Evolutionary conservation across 805 yeast species (phyloP).

Genomic region (Teunomyces atbi): DNA sequence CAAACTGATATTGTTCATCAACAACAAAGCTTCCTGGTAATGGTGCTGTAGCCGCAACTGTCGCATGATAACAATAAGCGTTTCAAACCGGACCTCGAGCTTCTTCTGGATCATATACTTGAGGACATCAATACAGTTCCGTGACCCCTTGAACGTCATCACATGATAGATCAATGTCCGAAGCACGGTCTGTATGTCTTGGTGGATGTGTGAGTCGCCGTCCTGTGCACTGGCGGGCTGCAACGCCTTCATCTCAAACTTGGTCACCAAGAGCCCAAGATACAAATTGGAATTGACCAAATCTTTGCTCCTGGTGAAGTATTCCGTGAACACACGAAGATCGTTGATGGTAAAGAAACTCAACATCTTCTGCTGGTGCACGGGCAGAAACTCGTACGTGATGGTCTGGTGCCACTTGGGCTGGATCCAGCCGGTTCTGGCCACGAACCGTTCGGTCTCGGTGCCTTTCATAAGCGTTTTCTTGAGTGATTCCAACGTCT

Average conservation of each 20-base stretch:
- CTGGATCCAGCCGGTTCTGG: conserved; percentile 34
- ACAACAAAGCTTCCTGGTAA: conserved; percentile 32
- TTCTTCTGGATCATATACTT: conserved; percentile 29
- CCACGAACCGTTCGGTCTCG: conserved; percentile 29
- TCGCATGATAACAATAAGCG: conserved; percentile 27
- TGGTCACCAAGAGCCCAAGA: conserved; percentile 34
- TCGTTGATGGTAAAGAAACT: conserved; percentile 29
- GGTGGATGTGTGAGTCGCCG: conserved; percentile 10
- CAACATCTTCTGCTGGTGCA: conserved; percentile 27
- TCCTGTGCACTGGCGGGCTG: neutral
- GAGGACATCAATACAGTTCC: conserved; percentile 30
- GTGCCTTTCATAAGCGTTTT: conserved; percentile 26
- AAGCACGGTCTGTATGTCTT: conserved; percentile 27
- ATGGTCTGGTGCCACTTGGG: conserved; percentile 39
- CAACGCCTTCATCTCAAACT: conserved; percentile 31
- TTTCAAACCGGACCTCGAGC: conserved; percentile 22
- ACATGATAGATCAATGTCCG: conserved; percentile 29
- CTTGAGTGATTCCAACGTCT: conserved; percentile 17
- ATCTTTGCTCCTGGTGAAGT: conserved; percentile 24
- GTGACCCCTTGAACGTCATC: conserved; percentile 38
- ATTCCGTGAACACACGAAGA: conserved; percentile 20
- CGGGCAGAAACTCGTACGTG: conserved; percentile 12
- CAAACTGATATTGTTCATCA: conserved; percentile 32
- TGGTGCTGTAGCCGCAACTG: conserved; percentile 27
- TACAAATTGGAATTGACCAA: conserved; percentile 33